Evolutionary conservation across 768 basidiomycete genomes (phyloP), one percentile per base, ranked within the genome.

Genomic region (Rhizopogon vesiculosus): DNA sequence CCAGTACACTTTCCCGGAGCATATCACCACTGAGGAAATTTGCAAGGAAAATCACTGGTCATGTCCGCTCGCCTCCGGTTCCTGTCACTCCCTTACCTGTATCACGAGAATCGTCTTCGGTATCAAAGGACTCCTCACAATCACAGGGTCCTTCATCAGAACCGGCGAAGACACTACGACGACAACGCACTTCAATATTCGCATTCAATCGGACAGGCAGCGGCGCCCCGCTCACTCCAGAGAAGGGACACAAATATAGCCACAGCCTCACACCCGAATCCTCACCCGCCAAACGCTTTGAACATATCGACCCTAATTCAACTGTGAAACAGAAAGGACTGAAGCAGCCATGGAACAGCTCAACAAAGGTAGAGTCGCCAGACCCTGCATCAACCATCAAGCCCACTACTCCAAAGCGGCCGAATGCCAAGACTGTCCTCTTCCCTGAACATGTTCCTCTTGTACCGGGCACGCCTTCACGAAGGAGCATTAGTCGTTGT

Each of bases 21-120:
- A 88, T 91, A 55, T 92, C 91, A 7, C 91, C 91, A 0, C 80
- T 93, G 57, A 80, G 87, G 45, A 91, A 85, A 68, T 76, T 93
- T 64, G 91, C 91, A 1, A 79, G 82, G 55, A 91, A 74, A 68
- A 71, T 93, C 31, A 84, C 85, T 35, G 81, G 82, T 40, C 68
- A 67, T 40, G 61, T 72, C 61, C 63, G 69, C 74, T 66, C 72
- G 5, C 75, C 73, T 42, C 54, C 67, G 53, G 69, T 74, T 16
- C 68, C 76, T 4, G 68, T 78, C 33, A 81, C 79, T 15, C 78
- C 81, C 28, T 67, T 83, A 51, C 67, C 77, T 40, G 74, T 63
- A 33, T 77, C 68, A 68, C 76, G 61, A 81, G 81, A 57, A 61
- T 52, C 61, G 15, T 48, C 46, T 15, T 48, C 46, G 13, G 46